Evolutionary conservation across 345 rosid genomes (phyloP).

Genomic region (Syzygium grande): DNA sequence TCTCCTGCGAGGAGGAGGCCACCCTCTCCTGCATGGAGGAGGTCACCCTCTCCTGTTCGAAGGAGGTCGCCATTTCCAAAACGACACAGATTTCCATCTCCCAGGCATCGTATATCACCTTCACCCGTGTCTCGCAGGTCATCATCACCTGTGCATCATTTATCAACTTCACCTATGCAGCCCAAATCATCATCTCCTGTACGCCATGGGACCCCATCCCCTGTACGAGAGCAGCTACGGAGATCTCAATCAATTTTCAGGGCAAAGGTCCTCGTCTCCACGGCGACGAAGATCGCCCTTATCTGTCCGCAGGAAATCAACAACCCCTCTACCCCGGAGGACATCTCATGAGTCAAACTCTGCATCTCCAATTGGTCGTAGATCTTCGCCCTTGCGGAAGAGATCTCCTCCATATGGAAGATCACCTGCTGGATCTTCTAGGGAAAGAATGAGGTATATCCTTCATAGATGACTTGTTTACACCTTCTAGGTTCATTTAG

Average conservation of each 20-base stretch:
- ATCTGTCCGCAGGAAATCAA: slow-evolving; percentile 26
- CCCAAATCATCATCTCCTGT: slow-evolving; percentile 28
- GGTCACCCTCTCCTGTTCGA: slow-evolving; percentile 29
- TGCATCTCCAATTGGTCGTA: slow-evolving; percentile 32
- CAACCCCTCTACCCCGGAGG: slow-evolving; percentile 25
- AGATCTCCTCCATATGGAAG: slow-evolving; percentile 25
- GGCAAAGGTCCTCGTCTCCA: slow-evolving; percentile 18
- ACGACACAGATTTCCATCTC: slow-evolving; percentile 8
- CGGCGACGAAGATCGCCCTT: slow-evolving; percentile 20
- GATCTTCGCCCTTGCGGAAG: slow-evolving; percentile 33
- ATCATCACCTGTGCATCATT: slow-evolving; percentile 16
- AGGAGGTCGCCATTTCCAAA: slow-evolving; percentile 2
- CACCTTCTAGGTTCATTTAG: neutral
- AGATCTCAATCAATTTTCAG: slow-evolving; percentile 6
- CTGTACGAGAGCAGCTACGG: neutral
- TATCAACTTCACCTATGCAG: slow-evolving; percentile 6
- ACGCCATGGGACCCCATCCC: slow-evolving; percentile 32
- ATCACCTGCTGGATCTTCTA: slow-evolving; percentile 31
- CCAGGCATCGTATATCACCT: slow-evolving; percentile 21
- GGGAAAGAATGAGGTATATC: slow-evolving; percentile 42
- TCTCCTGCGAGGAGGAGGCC: slow-evolving; percentile 26
- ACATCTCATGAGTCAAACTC: slow-evolving; percentile 38
- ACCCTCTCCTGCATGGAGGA: slow-evolving; percentile 16
- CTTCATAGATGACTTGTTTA: neutral
- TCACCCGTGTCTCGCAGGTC: slow-evolving; percentile 22